Base-by-base conservation (phyloP, 306 rosid species). In the Luffa acutangula region DNA sequence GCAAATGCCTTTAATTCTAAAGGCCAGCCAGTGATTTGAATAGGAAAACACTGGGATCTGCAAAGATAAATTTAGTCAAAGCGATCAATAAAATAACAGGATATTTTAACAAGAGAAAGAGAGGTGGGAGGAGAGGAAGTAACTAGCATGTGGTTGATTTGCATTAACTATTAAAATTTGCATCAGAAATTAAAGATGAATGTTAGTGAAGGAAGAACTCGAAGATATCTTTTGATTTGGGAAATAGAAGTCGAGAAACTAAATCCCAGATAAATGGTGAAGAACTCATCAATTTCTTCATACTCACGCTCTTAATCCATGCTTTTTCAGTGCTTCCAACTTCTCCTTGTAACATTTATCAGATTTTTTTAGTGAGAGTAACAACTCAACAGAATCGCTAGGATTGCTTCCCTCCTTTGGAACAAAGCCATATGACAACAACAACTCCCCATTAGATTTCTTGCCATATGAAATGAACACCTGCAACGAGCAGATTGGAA, bases 391-490 rank as follows among this genome's bases (percentile, higher is more conserved):
- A 9, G 97, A 91, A 84, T 92, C 98, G 63, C 89, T 81, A 60
- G 97, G 96, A 84, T 95, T 95, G 66, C 91, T 87, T 9, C 98
- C 98, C 87, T 92, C 97, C 85, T 85, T 91, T 43, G 97, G 97
- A 76, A 92, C 97, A 93, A 92, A 94, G 11, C 98, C 97, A 76
- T 95, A 95, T 8, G 98, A 95, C 33, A 95, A 82, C 87, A 95
- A 85, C 51, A 91, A 89, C 90, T 95, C 97, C 82, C 97, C 97
- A 7, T 92, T 95, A 63, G 98, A 95, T 85, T 95, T 95, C 79
- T 89, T 95, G 21, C 97, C 97, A 79, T 92, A 95, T 0, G 98
- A 95, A 84, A 95, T 95, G 83, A 92, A 95, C 79, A 95, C 97
- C 98, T 95, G 88, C 49, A 76, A 81, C 84, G 48, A 46, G 3